Evolutionary conservation across 2,329 filamentous ascomycete genomes (phyloP).

Genomic region (Xylaria sp.): DNA sequence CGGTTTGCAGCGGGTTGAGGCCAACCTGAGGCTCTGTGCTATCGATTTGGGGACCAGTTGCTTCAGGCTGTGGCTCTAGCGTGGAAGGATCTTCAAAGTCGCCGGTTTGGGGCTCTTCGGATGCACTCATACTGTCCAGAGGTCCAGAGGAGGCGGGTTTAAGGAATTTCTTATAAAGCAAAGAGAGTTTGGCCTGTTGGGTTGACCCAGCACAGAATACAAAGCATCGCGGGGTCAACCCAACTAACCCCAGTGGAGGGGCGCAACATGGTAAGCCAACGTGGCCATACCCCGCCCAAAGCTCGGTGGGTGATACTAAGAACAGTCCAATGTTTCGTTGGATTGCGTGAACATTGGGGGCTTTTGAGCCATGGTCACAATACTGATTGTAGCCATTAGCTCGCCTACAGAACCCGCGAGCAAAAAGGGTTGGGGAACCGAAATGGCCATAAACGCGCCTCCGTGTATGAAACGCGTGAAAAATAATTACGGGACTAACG

Average conservation of each 20-base stretch:
- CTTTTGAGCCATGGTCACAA: too few species aligned
- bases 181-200: conserved; percentile 1
- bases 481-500: too few species aligned
- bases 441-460: too few species aligned
- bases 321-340: too few species aligned
- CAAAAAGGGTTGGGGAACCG: too few species aligned
- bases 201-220: background rate
- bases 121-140: background rate
- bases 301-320: too few species aligned
- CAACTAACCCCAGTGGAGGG: conserved; percentile 3
- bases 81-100: background rate
- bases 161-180: conserved; percentile 8
- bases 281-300: background rate
- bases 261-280: conserved; percentile 12
- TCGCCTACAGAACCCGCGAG: too few species aligned
- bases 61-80: conserved; percentile 4
- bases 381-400: too few species aligned
- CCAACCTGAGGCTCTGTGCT: conserved; percentile 6
- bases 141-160: background rate
- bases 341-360: too few species aligned
- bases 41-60: background rate
- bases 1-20: background rate
- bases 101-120: background rate
- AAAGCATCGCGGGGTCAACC: conserved; percentile 8
- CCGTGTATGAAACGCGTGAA: too few species aligned